Evolutionary conservation across 257 asterid genomes (phyloP).

Genomic region (Solanum clarkiae): DNA sequence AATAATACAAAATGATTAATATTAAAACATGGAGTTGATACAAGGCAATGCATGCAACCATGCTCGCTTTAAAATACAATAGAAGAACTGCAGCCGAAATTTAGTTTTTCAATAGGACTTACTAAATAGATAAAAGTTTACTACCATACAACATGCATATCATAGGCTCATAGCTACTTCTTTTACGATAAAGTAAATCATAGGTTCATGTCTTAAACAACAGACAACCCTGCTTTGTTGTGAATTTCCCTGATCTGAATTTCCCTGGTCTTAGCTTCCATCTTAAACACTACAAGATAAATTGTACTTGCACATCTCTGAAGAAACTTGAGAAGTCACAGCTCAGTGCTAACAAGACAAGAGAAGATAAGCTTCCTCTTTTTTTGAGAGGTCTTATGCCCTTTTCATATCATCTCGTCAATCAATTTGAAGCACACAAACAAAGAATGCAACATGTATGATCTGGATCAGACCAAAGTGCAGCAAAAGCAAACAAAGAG

Average conservation of each 20-base stretch:
- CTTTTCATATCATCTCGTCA: neutral
- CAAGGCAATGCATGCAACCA: neutral
- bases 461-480: neutral
- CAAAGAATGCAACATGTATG: neutral
- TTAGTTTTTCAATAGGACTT: neutral
- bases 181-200: neutral
- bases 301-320: neutral
- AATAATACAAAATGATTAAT: neutral
- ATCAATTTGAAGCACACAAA: neutral
- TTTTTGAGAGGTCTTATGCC: neutral
- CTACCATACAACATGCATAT: neutral
- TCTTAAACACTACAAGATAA: neutral
- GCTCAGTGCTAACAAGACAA: neutral
- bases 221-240: neutral
- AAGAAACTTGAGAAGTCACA: neutral
- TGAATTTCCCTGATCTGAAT: slow-evolving; percentile 10
- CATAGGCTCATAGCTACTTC: slow-evolving; percentile 11
- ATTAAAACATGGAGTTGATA: neutral
- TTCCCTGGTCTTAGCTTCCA: neutral
- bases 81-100: neutral
- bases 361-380: neutral
- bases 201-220: neutral
- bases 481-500: neutral
- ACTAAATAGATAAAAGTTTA: neutral
- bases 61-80: neutral